A percentile compares a stretch with the other conserved stretches of the same genome.
These are phyloP conservation scores for Talaromyces stipitatus DNA, from an alignment of 495 filamentous ascomycete genomes.

Conservation along the genomic window DNA sequence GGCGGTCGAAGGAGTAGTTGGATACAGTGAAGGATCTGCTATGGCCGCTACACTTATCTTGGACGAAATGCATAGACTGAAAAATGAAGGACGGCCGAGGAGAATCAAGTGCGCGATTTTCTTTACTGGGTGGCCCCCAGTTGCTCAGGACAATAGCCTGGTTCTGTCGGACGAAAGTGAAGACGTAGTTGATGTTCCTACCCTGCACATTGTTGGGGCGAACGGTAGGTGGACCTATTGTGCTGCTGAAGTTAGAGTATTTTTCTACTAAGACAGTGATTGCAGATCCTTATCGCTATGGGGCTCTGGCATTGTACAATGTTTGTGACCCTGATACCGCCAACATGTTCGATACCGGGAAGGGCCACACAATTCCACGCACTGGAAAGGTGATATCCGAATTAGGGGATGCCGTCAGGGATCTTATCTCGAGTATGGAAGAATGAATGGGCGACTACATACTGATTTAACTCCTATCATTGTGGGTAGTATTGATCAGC, in stretches of 20 bases:
- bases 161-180: slow-evolving; percentile 42
- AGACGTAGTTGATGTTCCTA: slow-evolving; percentile 38
- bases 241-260: neutral
- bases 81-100: slow-evolving; percentile 27
- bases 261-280: neutral
- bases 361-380: slow-evolving; percentile 49
- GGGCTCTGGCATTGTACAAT: slow-evolving; percentile 48
- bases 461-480: no score
- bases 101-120: slow-evolving; percentile 50
- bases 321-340: slow-evolving; percentile 43
- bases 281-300: slow-evolving; percentile 45
- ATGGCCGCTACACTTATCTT: slow-evolving; percentile 46
- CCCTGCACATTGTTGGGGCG: slow-evolving; percentile 49
- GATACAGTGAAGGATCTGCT: slow-evolving; percentile 54
- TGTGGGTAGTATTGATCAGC: neutral
- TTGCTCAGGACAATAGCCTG: slow-evolving; percentile 34
- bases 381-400: slow-evolving; percentile 28
- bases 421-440: slow-evolving; percentile 10
- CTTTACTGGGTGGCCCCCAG: slow-evolving; percentile 47
- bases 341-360: slow-evolving; percentile 47
- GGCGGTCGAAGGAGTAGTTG: slow-evolving; percentile 41
- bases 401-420: slow-evolving; percentile 17
- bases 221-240: slow-evolving; percentile 17
- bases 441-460: neutral
- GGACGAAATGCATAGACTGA: slow-evolving; percentile 32